Evolutionary conservation across 768 basidiomycete species (phyloP), one percentile per base, ranked within the genome.

Genomic region (Russula abietina): DNA sequence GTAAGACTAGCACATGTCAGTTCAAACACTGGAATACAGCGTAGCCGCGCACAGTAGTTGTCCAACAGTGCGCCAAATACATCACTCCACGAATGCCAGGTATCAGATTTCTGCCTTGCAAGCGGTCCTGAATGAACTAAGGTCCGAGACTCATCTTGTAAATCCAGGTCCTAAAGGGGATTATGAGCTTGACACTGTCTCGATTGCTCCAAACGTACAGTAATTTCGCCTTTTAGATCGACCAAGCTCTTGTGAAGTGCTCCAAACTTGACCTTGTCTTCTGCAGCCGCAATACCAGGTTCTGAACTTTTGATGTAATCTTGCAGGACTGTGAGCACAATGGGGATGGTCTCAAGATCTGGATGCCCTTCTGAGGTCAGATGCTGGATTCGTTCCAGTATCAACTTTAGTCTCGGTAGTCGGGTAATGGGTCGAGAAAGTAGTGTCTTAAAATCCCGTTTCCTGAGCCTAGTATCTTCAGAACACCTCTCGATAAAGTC

Each of bases 241-340:
- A 83, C 73, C 54, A 96, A 71, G 68, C 81, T 86, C 75, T 95
- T 91, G 66, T 84, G 85, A 3, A 95, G 75, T 57, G 78, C 84
- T 87, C 88, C 91, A 63, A 92, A 86, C 70, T 92, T 93, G 67
- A 94, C 93, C 71, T 93, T 93, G 65, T 84, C 81, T 71, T 95
- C 93, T 1, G 93, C 91, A n/a, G 87, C 89, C 63, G 85, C 89
- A 62, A 96, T 94, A 4, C 93, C 93, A 1, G 92, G 92, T 69
- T 95, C 87, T 0, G 91, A 91, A 66, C 87, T 87, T 77, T 89
- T 92, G 63, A 96, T 80, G 65, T 85, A 86, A 51, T 86, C 82
- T 33, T 79, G 83, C 58, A 95, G 69, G 3, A 93, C 81, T 11
- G 79, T 79, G 28, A 90, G 69, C 19, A 90, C 82, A 5, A 91